Conservation (phyloP, 2,329 filamentous ascomycete genomes). For the Fusarium sp. region DNA sequence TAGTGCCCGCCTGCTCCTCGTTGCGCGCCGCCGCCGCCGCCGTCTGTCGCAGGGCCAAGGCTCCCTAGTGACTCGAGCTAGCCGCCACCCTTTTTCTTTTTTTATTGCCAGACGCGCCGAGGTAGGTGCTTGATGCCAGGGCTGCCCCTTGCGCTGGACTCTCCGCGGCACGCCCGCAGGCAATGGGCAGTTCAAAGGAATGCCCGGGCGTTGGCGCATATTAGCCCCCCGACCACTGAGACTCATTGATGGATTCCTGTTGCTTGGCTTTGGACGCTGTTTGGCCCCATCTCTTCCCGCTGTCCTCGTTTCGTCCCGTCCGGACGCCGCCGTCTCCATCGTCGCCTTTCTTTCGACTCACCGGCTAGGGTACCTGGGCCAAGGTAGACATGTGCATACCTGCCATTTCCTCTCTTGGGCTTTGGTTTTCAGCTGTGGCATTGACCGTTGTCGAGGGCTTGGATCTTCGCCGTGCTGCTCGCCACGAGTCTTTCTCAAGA, state of each 20-base stretch:
- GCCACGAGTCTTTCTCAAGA: not conserved
- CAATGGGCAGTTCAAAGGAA: slow-evolving; percentile 15
- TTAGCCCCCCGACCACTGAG: slow-evolving; percentile 4
- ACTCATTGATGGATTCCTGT: slow-evolving; percentile 30
- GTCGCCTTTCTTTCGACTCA: slow-evolving; percentile 34
- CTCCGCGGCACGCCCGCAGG: slow-evolving; percentile 1
- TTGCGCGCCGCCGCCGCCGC: slow-evolving; percentile 20
- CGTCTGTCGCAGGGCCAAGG: slow-evolving; percentile 8
- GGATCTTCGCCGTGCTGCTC: not conserved
- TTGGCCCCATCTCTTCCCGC: slow-evolving; percentile 36
- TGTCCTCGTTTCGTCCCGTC: slow-evolving; percentile 40
- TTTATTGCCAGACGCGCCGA: slow-evolving; percentile 5
- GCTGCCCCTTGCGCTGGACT: slow-evolving; percentile 19
- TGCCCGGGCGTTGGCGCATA: slow-evolving; percentile 25
- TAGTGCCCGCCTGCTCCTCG: slow-evolving; percentile 42
- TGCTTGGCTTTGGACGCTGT: slow-evolving; percentile 17
- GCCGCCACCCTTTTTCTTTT: slow-evolving; percentile 1
- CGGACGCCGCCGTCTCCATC: slow-evolving; percentile 25
- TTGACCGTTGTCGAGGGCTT: not conserved
- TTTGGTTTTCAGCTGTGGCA: not conserved
- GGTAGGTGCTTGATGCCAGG: slow-evolving; percentile 4
- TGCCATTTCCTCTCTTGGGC: slow-evolving; percentile 7
- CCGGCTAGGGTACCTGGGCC: slow-evolving; percentile 20
- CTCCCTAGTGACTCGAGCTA: slow-evolving; percentile 7
- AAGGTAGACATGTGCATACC: slow-evolving; percentile 10